Evolutionary conservation across 2,329 filamentous ascomycete species (phyloP).

Genomic region (Talaromyces pinophilus): DNA sequence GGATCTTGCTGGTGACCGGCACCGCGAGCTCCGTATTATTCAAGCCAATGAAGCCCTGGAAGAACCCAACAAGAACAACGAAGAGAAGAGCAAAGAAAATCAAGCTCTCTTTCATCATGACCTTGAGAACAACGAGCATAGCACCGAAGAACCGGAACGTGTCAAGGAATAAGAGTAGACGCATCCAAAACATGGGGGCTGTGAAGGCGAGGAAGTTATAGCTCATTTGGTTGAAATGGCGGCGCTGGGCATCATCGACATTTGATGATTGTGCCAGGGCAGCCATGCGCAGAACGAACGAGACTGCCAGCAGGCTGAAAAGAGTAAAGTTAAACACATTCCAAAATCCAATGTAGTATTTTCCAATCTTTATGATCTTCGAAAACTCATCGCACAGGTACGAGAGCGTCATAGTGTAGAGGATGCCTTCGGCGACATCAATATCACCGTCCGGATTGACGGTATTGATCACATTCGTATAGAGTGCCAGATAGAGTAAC

Average conservation of each 20-base stretch:
- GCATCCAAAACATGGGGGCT: constrained; percentile 95
- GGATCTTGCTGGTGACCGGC: constrained; percentile 44
- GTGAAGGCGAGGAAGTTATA: constrained; percentile 95
- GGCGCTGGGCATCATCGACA: constrained; percentile 53
- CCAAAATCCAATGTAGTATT: constrained; percentile 93
- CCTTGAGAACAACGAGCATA: constrained; percentile 95
- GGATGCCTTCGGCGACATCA: constrained; percentile 76
- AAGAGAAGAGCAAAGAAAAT: constrained; percentile 93
- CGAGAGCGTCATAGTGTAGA: constrained; percentile 89
- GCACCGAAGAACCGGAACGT: constrained; percentile 94
- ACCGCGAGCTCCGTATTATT: constrained; percentile 76
- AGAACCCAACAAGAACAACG: constrained; percentile 75
- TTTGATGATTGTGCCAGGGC: constrained; percentile 66
- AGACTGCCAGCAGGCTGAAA: constrained; percentile 75
- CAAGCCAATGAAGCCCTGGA: constrained; percentile 92
- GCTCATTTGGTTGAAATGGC: constrained; percentile 72
- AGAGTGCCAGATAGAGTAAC: constrained; percentile 77
- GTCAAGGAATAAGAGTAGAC: constrained; percentile 88
- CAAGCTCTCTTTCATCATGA: constrained; percentile 89
- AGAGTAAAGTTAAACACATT: constrained; percentile 88
- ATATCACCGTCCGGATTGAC: constrained; percentile 83
- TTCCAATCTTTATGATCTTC: constrained; percentile 93
- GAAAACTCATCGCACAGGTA: constrained; percentile 84
- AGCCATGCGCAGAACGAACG: constrained; percentile 75
- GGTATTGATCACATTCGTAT: constrained; percentile 89